phyloP scores from a whole-genome alignment of 305 asterid genomes.

The Stenogyne calaminthoides region DNA sequence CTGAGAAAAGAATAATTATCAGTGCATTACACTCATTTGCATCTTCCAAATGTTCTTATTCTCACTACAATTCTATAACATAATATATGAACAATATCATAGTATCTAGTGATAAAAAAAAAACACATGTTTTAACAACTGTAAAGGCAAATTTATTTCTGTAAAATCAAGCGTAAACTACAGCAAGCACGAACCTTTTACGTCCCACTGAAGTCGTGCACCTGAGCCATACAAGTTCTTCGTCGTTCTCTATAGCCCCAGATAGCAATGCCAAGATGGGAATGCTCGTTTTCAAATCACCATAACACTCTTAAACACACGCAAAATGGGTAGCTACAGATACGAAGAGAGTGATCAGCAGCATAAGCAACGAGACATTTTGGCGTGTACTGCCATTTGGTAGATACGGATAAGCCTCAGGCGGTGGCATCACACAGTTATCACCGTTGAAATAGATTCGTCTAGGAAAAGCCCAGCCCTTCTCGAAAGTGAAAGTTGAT shows the following conservation, averaged over 20 bases:
- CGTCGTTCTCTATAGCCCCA: background rate
- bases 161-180: constrained; percentile 23
- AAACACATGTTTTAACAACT: constrained; percentile 28
- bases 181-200: background rate
- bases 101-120: constrained; percentile 6
- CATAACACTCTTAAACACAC: constrained; percentile 26
- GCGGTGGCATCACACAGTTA: constrained; percentile 83
- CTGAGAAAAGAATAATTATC: background rate
- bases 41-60: constrained; percentile 27
- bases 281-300: background rate
- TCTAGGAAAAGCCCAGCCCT: constrained; percentile 84
- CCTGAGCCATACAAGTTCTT: constrained; percentile 18
- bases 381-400: constrained; percentile 47
- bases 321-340: constrained; percentile 39
- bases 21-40: constrained; percentile 24
- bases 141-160: constrained; percentile 10
- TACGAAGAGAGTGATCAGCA: constrained; percentile 37
- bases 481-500: constrained; percentile 68
- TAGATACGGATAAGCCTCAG: constrained; percentile 66
- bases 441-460: constrained; percentile 83
- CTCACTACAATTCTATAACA: constrained; percentile 24
- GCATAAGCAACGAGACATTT: constrained; percentile 38
- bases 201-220: constrained; percentile 23
- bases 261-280: background rate
- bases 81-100: constrained; percentile 25